Percentiles rank a stretch among this genome's conserved stretches.
Evolutionary conservation across 2,329 filamentous ascomycete species (phyloP).

Genomic region (Aspergillus udagawae): DNA sequence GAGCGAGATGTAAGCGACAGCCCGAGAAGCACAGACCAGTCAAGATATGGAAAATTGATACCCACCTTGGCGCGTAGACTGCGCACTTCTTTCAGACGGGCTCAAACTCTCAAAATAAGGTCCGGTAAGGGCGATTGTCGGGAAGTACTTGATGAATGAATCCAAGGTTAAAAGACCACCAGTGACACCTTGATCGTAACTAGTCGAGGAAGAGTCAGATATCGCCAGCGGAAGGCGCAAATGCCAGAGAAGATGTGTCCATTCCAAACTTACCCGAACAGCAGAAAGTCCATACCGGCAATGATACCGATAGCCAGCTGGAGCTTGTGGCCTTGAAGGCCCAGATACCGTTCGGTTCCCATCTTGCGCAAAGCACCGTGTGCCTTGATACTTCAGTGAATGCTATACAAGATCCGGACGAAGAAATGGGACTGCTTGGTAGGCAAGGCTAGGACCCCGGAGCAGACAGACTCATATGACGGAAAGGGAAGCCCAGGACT

Average conservation of each 20-base stretch:
- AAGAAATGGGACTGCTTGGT: neutral
- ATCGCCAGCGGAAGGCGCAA: neutral
- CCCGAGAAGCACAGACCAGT: neutral
- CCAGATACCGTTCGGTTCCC: slow-evolving; percentile 31
- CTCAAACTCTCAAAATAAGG: slow-evolving; percentile 14
- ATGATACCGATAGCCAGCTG: slow-evolving; percentile 43
- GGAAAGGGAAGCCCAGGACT: neutral
- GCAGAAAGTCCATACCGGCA: slow-evolving; percentile 41
- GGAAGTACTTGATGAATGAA: slow-evolving; percentile 41
- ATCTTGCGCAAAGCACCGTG: slow-evolving; percentile 12
- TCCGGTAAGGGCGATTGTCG: slow-evolving; percentile 33
- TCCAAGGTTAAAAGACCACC: slow-evolving; percentile 42
- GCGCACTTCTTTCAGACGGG: slow-evolving; percentile 16
- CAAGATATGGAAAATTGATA: neutral
- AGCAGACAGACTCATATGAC: slow-evolving; percentile 2
- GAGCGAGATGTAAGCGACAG: neutral
- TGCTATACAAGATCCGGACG: neutral
- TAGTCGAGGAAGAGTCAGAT: slow-evolving; percentile 17
- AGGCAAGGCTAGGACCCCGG: neutral
- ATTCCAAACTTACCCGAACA: slow-evolving; percentile 16
- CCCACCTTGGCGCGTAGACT: slow-evolving; percentile 35
- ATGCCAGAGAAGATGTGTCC: neutral
- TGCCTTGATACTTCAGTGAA: neutral
- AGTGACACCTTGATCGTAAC: slow-evolving; percentile 42
- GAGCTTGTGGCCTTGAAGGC: slow-evolving; percentile 39